Evolutionary conservation across 1,284 basidiomycete species (phyloP).

Genomic region (Puccinia horiana): DNA sequence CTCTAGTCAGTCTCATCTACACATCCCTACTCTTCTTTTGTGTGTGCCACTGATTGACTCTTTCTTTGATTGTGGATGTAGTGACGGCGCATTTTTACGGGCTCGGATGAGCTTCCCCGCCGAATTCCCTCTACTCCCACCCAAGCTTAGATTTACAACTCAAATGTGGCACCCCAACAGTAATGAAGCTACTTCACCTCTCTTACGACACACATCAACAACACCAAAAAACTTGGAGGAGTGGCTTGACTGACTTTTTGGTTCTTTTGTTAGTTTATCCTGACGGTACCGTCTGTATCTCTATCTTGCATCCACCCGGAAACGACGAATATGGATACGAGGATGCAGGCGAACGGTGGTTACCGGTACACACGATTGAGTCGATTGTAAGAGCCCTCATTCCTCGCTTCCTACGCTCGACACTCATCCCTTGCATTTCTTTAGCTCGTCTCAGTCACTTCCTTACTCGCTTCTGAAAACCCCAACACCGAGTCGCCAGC

Average conservation of each 20-base stretch:
- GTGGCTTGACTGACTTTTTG: neutral
- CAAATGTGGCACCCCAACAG: constrained; percentile 62
- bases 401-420: neutral
- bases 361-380: constrained; percentile 94
- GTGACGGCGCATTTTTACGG: constrained; percentile 90
- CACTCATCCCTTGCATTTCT: neutral
- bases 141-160: constrained; percentile 58
- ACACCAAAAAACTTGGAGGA: neutral
- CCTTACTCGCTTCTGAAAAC: constrained; percentile 36
- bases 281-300: constrained; percentile 46
- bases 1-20: constrained; percentile 68
- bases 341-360: constrained; percentile 94
- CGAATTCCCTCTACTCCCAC: constrained; percentile 62
- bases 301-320: constrained; percentile 74
- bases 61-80: constrained; percentile 57
- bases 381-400: constrained; percentile 76
- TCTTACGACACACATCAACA: no score
- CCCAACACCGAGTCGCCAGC: constrained; percentile 39
- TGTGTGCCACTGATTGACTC: neutral
- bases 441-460: constrained; percentile 48
- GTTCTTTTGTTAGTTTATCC: constrained; percentile 61
- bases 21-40: neutral
- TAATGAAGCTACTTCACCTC: constrained; percentile 60
- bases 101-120: constrained; percentile 81
- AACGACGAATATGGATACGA: constrained; percentile 98